Percentiles rank a stretch among this genome's conserved stretches.
phyloP scores from a whole-genome alignment of 257 asterid species.

The Schizonepeta tenuifolia region DNA sequence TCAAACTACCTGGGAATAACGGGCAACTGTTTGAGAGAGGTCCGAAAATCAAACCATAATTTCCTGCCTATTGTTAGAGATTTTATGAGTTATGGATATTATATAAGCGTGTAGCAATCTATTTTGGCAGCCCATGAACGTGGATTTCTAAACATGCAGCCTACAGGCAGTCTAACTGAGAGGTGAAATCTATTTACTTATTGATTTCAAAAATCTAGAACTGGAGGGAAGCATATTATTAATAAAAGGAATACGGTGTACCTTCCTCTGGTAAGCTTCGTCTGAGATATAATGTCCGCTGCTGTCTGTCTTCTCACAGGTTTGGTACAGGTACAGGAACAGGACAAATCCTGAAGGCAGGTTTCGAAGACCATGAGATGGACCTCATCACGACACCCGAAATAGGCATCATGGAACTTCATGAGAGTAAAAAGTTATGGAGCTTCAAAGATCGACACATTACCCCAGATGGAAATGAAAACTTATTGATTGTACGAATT shows the following conservation, averaged over 20 bases:
- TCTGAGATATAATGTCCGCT: background rate
- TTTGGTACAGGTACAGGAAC: background rate
- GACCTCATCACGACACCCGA: background rate
- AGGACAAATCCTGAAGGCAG: background rate
- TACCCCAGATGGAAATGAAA: background rate
- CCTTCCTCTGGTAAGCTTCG: constrained; percentile 1
- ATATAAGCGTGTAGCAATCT: background rate
- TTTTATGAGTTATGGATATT: background rate
- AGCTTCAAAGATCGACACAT: background rate
- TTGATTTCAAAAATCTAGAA: too few relatives aligned
- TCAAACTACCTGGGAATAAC: too few relatives aligned
- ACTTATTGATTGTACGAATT: background rate
- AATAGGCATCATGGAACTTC: background rate
- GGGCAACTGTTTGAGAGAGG: too few relatives aligned
- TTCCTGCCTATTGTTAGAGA: too few relatives aligned
- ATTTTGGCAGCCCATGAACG: background rate
- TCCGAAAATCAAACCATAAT: too few relatives aligned
- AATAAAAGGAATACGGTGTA: background rate
- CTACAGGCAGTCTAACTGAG: background rate
- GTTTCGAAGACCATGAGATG: background rate
- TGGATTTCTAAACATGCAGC: background rate
- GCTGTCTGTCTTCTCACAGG: background rate
- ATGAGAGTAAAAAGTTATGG: background rate
- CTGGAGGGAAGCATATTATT: too few relatives aligned
- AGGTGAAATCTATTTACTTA: too few relatives aligned